These are phyloP conservation scores for Russula sp. DNA, from an alignment of 768 basidiomycete species.

Conservation along the genomic window DNA sequence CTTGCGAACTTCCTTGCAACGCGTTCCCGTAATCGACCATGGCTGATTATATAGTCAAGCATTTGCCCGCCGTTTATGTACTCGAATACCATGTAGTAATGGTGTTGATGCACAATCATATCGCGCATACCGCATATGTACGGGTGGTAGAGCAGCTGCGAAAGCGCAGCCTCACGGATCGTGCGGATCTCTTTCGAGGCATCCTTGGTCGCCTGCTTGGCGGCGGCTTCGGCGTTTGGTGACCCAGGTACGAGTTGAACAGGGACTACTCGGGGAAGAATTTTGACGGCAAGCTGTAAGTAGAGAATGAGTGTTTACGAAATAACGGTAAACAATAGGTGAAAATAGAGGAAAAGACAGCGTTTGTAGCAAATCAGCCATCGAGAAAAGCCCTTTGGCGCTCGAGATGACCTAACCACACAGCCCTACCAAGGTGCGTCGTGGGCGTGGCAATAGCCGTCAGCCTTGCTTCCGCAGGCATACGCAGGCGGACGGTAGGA, in stretches of 20 bases:
- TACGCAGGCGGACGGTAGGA: conserved; percentile 1
- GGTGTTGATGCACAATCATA: conserved; percentile 95
- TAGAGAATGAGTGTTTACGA: background rate
- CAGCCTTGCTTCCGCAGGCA: conserved; percentile 3
- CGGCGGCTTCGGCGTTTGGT: conserved; percentile 52
- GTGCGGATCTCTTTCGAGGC: conserved; percentile 96
- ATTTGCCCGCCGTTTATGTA: conserved; percentile 99
- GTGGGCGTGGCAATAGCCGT: conserved; percentile 10
- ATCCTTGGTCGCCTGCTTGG: conserved; percentile 83
- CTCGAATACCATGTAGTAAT: conserved; percentile 99
- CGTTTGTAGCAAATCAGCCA: background rate
- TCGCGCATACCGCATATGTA: conserved; percentile 99
- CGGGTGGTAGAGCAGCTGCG: conserved; percentile 94
- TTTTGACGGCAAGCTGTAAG: conserved; percentile 92
- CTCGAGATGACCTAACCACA: conserved; percentile 15
- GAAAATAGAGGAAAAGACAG: background rate
- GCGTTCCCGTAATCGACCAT: conserved; percentile 90
- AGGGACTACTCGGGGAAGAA: conserved; percentile 83
- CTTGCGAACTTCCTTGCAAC: conserved; percentile 97
- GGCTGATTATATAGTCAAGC: conserved; percentile 99
- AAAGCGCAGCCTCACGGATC: conserved; percentile 91
- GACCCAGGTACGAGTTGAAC: conserved; percentile 49
- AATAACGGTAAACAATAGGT: background rate
- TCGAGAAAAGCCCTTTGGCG: conserved; percentile 11
- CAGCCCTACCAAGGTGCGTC: conserved; percentile 8